A percentile compares a stretch with the other conserved stretches of the same genome.
Conservation (phyloP, 768 basidiomycete species). For the Psilocybe azurescens region DNA sequence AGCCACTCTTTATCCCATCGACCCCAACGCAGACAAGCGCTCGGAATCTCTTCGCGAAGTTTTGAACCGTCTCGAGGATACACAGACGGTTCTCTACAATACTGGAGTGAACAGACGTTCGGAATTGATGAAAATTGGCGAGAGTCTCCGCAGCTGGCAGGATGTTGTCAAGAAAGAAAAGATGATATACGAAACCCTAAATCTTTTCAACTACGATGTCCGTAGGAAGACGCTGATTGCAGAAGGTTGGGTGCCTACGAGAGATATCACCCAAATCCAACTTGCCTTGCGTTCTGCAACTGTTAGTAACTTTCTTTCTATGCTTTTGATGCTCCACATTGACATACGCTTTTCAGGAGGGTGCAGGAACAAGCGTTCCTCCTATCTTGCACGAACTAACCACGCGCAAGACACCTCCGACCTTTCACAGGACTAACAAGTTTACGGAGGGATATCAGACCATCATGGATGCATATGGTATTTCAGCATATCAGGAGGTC, state of each 20-base stretch:
- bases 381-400: constrained; percentile 91
- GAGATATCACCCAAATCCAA: constrained; percentile 89
- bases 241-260: constrained; percentile 96
- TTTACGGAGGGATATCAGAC: constrained; percentile 97
- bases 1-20: constrained; percentile 95
- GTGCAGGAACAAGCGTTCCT: constrained; percentile 89
- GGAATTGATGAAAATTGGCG: constrained; percentile 85
- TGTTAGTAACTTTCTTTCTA: constrained; percentile 42
- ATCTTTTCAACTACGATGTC: constrained; percentile 94
- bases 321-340: neutral
- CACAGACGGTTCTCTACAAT: constrained; percentile 88
- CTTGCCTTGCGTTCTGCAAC: constrained; percentile 88
- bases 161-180: constrained; percentile 96
- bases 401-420: constrained; percentile 92
- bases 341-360: constrained; percentile 56
- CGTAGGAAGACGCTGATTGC: constrained; percentile 94
- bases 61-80: constrained; percentile 85
- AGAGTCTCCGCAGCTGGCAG: constrained; percentile 87
- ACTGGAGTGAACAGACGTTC: constrained; percentile 82
- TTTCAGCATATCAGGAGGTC: constrained; percentile 93
- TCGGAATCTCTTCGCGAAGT: constrained; percentile 90
- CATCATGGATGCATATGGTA: constrained; percentile 98
- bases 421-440: constrained; percentile 93
- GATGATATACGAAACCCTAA: constrained; percentile 93
- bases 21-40: constrained; percentile 92